Percentiles rank a stretch among this genome's conserved stretches.
These are phyloP conservation scores for Edhazardia aedis DNA, from an alignment of 371 early-diverging fungal genomes.

Conservation along the genomic window DNA sequence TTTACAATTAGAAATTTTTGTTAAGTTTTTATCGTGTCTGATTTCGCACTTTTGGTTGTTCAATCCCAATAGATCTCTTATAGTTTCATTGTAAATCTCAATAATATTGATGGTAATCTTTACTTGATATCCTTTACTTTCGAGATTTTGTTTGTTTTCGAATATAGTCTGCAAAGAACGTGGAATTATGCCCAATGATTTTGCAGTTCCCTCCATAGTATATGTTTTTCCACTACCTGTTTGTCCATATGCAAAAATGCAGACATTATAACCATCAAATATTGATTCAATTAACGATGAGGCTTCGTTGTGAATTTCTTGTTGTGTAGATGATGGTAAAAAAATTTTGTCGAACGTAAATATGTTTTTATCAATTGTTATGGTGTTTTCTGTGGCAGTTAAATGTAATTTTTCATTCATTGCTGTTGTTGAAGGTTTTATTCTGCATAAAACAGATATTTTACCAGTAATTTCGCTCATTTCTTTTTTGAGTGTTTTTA, in stretches of 20 bases:
- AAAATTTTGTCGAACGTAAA: conserved; percentile 57
- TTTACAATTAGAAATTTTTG: background rate
- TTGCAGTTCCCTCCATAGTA: conserved; percentile 51
- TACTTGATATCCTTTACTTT: conserved; percentile 63
- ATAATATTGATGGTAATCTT: conserved; percentile 60
- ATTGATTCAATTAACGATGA: conserved; percentile 75
- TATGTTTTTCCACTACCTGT: conserved; percentile 83
- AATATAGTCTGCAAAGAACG: conserved; percentile 65
- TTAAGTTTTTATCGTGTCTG: background rate
- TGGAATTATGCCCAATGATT: conserved; percentile 68
- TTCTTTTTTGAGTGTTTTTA: too few relatives aligned
- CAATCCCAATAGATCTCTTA: conserved; percentile 60
- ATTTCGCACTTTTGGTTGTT: conserved; percentile 7
- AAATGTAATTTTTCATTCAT: too few relatives aligned
- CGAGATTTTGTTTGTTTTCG: conserved; percentile 52
- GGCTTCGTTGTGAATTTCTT: conserved; percentile 69
- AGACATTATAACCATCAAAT: conserved; percentile 80
- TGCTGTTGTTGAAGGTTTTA: too few relatives aligned
- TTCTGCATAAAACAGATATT: too few relatives aligned
- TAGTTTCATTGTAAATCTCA: conserved; percentile 82
- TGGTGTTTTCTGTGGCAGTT: too few relatives aligned
- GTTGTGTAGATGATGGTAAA: conserved; percentile 52
- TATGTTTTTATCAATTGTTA: too few relatives aligned
- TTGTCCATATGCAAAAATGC: conserved; percentile 96
- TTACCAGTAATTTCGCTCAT: too few relatives aligned